These are phyloP conservation scores for Prunus dulcis DNA, from an alignment of 306 rosid genomes.

Conservation along the genomic window DNA sequence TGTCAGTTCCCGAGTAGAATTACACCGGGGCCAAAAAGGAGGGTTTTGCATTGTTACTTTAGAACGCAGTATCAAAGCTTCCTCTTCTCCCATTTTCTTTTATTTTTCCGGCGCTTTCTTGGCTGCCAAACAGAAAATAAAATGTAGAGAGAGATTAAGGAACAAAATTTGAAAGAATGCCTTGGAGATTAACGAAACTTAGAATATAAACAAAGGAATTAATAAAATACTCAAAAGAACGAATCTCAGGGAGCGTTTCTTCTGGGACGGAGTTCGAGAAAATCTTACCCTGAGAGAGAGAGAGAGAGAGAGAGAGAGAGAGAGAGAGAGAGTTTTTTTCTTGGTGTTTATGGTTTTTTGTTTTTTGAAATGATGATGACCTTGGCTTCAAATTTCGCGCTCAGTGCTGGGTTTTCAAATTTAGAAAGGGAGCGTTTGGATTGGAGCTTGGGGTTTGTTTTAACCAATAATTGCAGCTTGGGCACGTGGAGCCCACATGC, in stretches of 20 bases:
- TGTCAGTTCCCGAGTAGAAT: background rate
- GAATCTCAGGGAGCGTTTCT: constrained; percentile 5
- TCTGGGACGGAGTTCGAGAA: constrained; percentile 6
- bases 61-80: background rate
- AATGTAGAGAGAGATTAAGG: background rate
- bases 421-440: constrained; percentile 11
- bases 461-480: background rate
- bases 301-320: background rate
- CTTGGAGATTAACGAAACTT: background rate
- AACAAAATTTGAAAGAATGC: background rate
- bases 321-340: background rate
- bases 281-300: background rate
- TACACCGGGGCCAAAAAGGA: background rate
- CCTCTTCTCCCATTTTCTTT: constrained; percentile 8
- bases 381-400: constrained; percentile 26
- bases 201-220: background rate
- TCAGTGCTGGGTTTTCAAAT: constrained; percentile 20
- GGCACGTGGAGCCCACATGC: background rate
- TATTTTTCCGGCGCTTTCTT: background rate
- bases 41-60: background rate
- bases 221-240: background rate
- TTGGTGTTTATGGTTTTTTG: background rate
- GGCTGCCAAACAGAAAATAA: background rate
- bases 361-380: background rate
- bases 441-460: background rate